These are phyloP conservation scores for Acanthamoeba rhysodes DNA, from an alignment of 208 protist genomes.

Conservation along the genomic window DNA sequence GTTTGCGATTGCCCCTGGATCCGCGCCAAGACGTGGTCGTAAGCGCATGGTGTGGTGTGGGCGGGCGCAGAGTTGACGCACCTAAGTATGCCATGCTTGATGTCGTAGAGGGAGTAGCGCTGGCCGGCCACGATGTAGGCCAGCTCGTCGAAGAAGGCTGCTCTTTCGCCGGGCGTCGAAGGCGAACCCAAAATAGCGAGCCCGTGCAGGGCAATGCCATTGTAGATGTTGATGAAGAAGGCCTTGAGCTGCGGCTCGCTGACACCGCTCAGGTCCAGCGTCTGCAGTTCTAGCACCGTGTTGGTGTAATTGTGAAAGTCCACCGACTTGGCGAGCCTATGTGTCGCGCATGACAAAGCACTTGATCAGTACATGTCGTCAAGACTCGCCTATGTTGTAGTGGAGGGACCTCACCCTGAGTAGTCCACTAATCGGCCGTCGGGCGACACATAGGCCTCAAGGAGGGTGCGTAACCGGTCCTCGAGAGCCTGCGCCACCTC, in stretches of 20 bases:
- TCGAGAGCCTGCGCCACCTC: conserved; percentile 9
- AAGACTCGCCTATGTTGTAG: not conserved
- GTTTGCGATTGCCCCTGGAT: conserved; percentile 50
- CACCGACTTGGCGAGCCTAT: conserved; percentile 33
- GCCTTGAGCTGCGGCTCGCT: conserved; percentile 29
- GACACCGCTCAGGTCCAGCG: conserved; percentile 14
- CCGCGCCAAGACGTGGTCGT: not conserved
- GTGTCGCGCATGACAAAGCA: not conserved
- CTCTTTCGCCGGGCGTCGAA: conserved; percentile 26
- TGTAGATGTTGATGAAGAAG: conserved; percentile 70
- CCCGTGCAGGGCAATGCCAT: conserved; percentile 40
- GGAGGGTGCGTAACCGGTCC: not conserved
- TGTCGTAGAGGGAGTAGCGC: conserved; percentile 68
- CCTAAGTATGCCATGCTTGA: conserved; percentile 68
- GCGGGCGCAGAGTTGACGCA: not conserved
- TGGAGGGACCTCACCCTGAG: not conserved
- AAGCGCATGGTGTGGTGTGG: not conserved
- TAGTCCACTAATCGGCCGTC: conserved; percentile 38
- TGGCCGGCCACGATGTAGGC: conserved; percentile 54
- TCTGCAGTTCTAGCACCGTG: conserved; percentile 30
- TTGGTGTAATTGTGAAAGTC: conserved; percentile 67
- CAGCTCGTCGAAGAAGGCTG: conserved; percentile 72
- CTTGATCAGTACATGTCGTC: not conserved
- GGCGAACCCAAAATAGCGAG: conserved; percentile 34
- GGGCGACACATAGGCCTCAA: not conserved